Conservation (phyloP, 257 asterid genomes). For the Euphrasia confusa region DNA sequence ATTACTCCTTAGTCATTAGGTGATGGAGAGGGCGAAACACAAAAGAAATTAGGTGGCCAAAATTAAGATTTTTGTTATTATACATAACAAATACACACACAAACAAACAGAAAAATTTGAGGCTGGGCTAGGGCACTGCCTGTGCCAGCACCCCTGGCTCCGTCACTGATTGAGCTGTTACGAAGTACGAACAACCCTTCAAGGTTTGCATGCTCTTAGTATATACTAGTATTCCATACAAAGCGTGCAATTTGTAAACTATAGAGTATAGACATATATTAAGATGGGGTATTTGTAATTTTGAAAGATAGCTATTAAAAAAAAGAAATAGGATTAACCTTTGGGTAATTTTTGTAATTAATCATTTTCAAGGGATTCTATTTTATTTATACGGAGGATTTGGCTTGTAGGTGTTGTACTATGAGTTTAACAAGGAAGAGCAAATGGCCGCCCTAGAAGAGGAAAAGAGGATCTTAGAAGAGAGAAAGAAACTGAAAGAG, state of each 20-base stretch:
- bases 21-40: too few species aligned
- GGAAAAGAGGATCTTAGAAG: constrained; percentile 77
- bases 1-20: too few species aligned
- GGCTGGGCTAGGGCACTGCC: too few species aligned
- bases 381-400: not conserved
- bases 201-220: not conserved
- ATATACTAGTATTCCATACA: not conserved
- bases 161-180: too few species aligned
- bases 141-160: too few species aligned
- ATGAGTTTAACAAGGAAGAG: constrained; percentile 84
- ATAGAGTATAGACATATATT: not conserved
- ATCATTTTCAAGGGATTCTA: not conserved
- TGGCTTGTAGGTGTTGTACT: constrained; percentile 59
- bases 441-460: constrained; percentile 77
- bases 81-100: too few species aligned
- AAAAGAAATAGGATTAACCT: not conserved
- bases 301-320: too few species aligned
- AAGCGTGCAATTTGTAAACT: not conserved
- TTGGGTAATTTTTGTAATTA: not conserved
- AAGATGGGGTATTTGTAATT: not conserved
- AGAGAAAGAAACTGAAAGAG: constrained; percentile 82
- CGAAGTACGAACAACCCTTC: not conserved
- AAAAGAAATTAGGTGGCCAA: too few species aligned
- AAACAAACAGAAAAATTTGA: too few species aligned
- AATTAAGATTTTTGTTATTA: too few species aligned